Evolutionary conservation across 306 rosid species (phyloP).

Genomic region (Parietaria judaica): DNA sequence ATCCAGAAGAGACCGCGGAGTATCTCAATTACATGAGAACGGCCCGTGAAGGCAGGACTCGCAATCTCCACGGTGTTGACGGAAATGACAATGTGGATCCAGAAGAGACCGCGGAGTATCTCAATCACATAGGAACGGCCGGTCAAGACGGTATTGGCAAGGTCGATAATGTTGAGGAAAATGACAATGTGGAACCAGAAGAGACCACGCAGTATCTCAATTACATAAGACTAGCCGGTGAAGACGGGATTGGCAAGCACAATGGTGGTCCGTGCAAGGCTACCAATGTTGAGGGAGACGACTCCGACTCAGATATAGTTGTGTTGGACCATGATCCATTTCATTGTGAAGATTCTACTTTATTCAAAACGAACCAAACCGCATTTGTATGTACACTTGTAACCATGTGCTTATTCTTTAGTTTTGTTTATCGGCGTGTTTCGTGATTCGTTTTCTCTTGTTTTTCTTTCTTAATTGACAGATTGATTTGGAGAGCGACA

Average conservation of each 20-base stretch:
- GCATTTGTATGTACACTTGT: slow-evolving; percentile 23
- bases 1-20: neutral
- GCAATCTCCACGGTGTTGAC: neutral
- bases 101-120: slow-evolving; percentile 18
- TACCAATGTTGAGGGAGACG: slow-evolving; percentile 17
- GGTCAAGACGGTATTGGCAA: neutral
- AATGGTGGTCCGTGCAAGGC: slow-evolving; percentile 11
- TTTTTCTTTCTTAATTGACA: slow-evolving; percentile 7
- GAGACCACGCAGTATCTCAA: neutral
- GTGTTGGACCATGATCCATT: slow-evolving; percentile 26
- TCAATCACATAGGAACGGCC: slow-evolving; percentile 5
- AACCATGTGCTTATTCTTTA: slow-evolving; percentile 25
- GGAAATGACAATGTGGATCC: slow-evolving; percentile 19
- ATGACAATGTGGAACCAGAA: neutral
- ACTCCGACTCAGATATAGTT: slow-evolving; percentile 33
- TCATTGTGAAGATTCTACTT: slow-evolving; percentile 6
- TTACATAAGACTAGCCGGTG: slow-evolving; percentile 5
- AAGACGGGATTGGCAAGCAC: slow-evolving; percentile 2
- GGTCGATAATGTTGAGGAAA: neutral
- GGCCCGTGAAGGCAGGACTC: slow-evolving; percentile 14
- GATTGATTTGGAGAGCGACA: slow-evolving; percentile 21
- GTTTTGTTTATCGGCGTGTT: neutral
- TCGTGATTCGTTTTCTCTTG: slow-evolving; percentile 2
- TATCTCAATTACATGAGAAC: too few species aligned
- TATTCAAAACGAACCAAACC: neutral